Conservation (phyloP, 805 yeast species). For the Yarrowia bubula region DNA sequence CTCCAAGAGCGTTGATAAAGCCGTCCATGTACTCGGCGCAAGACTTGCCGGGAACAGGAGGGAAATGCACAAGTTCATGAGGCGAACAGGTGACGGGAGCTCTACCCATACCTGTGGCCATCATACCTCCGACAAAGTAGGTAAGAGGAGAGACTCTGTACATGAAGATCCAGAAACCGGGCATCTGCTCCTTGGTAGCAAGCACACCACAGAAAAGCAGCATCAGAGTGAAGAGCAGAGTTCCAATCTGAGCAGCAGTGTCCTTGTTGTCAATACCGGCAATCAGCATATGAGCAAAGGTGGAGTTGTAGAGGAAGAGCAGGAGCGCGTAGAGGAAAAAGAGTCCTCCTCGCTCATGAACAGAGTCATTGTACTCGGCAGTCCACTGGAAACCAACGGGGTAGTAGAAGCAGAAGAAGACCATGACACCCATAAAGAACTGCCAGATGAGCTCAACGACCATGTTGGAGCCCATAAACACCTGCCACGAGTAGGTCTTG, state of each 20-base stretch:
- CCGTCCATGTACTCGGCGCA: constrained; percentile 55
- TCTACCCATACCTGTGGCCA: constrained; percentile 49
- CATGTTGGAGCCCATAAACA: constrained; percentile 62
- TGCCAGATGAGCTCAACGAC: constrained; percentile 69
- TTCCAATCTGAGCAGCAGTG: constrained; percentile 57
- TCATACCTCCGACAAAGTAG: constrained; percentile 59
- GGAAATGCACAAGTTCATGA: constrained; percentile 49
- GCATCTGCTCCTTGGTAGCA: constrained; percentile 55
- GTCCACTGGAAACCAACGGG: constrained; percentile 66
- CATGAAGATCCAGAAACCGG: constrained; percentile 82
- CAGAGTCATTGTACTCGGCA: constrained; percentile 50
- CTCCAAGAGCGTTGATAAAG: constrained; percentile 42
- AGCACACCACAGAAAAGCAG: constrained; percentile 65
- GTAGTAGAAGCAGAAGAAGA: constrained; percentile 61
- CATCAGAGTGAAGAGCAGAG: constrained; percentile 53
- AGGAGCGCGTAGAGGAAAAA: constrained; percentile 42
- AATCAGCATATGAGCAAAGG: constrained; percentile 45
- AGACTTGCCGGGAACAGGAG: constrained; percentile 55
- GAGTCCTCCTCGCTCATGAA: constrained; percentile 44
- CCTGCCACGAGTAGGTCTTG: constrained; percentile 65
- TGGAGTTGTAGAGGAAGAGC: constrained; percentile 49
- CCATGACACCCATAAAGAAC: constrained; percentile 56
- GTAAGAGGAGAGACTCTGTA: constrained; percentile 67
- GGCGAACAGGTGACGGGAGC: constrained; percentile 48
- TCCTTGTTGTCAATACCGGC: constrained; percentile 41